Evolutionary conservation across 441 rosid species (phyloP), one percentile per base, ranked within the genome.

Genomic region (Adansonia gregorii): DNA sequence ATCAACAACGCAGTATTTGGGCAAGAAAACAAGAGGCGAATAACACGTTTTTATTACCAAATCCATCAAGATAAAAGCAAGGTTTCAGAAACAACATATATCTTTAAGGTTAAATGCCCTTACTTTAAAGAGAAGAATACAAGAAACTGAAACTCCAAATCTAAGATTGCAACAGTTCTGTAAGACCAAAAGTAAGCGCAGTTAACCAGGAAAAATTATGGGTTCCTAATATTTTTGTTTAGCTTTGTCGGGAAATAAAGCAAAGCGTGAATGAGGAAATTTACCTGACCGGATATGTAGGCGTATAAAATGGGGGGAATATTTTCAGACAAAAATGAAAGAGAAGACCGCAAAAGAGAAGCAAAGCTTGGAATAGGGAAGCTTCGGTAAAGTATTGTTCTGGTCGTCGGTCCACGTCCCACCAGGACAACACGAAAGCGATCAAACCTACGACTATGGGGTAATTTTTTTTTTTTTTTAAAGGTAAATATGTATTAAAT

Each of bases 231-330:
- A 27, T 51, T 45, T 70, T 35, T 19, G 22, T 7, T 51, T 8
- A 10, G 5, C 2, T 60, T 67, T 71, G 14, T 46, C 17, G 14
- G 63, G 20, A 76, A 72, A 48, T 27, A 56, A 76, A 71, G 24
- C 9, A 19, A 6, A 39, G 1, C 39, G 39, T 0, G n/a, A 12
- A 67, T 24, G 51, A 41, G 27, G 24, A 71, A 55, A 27, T 10
- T 69, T 82, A 81, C 87, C 87, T 74, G 49, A 72, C 77, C 76
- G 78, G 76, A 75, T 54, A 76, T 8, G 61, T 41, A 10, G 76
- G 65, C 72, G 35, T 51, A 63, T 27, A 35, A 68, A 6, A 24
- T 9, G 27, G 58, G 20, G 51, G 66, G 66, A 66, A 51, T 63
- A 31, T 48, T 31, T n/a, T 60, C 39, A 51, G 46, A 66, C 24